Conservation (phyloP, 805 yeast species). For the Myxozyma lipomycoides region DNA sequence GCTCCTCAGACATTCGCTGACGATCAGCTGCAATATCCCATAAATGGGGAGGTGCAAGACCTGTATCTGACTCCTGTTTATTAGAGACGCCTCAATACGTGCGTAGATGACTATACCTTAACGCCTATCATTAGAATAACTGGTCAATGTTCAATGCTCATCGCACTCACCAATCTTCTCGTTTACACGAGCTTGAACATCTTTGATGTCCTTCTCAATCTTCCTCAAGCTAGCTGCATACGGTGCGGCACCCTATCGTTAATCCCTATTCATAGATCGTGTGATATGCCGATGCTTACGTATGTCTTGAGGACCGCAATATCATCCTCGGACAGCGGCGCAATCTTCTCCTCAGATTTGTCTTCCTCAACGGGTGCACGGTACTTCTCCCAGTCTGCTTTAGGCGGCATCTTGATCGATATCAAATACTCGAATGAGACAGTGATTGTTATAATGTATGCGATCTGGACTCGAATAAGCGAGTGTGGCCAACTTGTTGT, state of each 20-base stretch:
- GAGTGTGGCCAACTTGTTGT: not conserved
- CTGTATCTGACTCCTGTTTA: slow-evolving; percentile 86
- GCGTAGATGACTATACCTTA: slow-evolving; percentile 11
- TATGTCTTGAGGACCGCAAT: slow-evolving; percentile 95
- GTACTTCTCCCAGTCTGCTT: slow-evolving; percentile 98
- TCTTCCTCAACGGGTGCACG: slow-evolving; percentile 75
- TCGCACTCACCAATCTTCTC: slow-evolving; percentile 74
- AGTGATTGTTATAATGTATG: not conserved
- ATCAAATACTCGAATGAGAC: not conserved
- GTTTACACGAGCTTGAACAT: slow-evolving; percentile 79
- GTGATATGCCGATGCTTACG: slow-evolving; percentile 36
- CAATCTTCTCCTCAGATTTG: slow-evolving; percentile 64
- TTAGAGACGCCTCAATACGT: not conserved
- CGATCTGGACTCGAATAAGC: not conserved
- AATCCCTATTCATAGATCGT: not conserved
- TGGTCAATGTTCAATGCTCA: too few species aligned
- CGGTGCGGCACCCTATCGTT: slow-evolving; percentile 78
- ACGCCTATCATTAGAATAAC: slow-evolving; percentile 16
- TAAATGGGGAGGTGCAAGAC: slow-evolving; percentile 91
- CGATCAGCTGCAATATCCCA: slow-evolving; percentile 98
- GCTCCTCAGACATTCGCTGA: slow-evolving; percentile 88
- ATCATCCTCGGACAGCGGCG: slow-evolving; percentile 91
- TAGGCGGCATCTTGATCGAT: slow-evolving; percentile 70
- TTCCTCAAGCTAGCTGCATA: slow-evolving; percentile 76
- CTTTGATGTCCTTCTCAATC: slow-evolving; percentile 82